A percentile compares a stretch with the other conserved stretches of the same genome.
phyloP scores from a whole-genome alignment of 176 grass and related monocot species.

The Ensete ventricosum region DNA sequence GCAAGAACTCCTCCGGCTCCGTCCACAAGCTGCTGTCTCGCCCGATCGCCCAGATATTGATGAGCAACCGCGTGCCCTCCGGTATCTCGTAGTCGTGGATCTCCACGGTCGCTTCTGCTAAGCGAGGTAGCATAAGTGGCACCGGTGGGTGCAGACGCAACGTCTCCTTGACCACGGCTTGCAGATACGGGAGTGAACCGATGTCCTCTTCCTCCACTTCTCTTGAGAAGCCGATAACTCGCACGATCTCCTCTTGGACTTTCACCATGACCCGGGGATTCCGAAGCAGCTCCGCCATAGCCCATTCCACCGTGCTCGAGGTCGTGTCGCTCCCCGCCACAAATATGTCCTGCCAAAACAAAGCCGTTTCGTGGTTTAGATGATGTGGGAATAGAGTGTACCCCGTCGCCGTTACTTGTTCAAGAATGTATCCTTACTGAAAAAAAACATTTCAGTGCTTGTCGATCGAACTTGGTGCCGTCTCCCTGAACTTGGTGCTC shows the following conservation, averaged over 20 bases:
- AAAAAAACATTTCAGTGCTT: slow-evolving; percentile 14
- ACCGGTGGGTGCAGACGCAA: slow-evolving; percentile 39
- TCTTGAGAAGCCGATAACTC: neutral
- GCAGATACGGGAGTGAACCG: slow-evolving; percentile 27
- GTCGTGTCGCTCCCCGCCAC: neutral
- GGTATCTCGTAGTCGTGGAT: slow-evolving; percentile 32
- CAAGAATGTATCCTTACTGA: slow-evolving; percentile 11
- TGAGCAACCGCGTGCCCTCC: slow-evolving; percentile 22
- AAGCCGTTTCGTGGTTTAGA: neutral
- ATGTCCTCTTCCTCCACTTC: slow-evolving; percentile 25
- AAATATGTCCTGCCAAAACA: neutral
- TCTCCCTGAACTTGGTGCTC: slow-evolving; percentile 21
- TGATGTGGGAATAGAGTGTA: too few species aligned
- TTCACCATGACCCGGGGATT: neutral
- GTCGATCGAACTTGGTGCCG: slow-evolving; percentile 4
- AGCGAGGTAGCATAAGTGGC: slow-evolving; percentile 31
- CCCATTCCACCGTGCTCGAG: neutral
- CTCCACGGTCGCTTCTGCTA: slow-evolving; percentile 7
- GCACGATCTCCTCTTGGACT: neutral
- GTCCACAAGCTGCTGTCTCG: slow-evolving; percentile 18
- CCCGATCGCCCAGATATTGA: slow-evolving; percentile 46
- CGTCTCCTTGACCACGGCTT: slow-evolving; percentile 46
- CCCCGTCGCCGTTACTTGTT: too few species aligned
- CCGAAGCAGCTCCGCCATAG: neutral
- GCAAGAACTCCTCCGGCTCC: slow-evolving; percentile 30